Evolutionary conservation across 192 early-diverging fungal species (phyloP).

Genomic region (Fimicolochytrium jonesii): DNA sequence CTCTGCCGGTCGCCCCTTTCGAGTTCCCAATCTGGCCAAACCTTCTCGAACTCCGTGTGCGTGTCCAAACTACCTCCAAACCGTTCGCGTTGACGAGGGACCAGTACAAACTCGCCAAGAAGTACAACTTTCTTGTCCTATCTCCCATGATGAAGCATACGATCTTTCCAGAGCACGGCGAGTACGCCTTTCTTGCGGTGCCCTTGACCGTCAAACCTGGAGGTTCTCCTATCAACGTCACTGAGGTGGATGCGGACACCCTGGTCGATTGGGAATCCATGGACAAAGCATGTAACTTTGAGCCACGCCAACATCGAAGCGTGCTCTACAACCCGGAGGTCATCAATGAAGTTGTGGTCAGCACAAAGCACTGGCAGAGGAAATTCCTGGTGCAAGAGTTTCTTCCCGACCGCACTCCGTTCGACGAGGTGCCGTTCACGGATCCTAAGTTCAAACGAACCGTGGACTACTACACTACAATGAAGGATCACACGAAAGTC

Average conservation of each 20-base stretch:
- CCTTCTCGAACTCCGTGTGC: neutral
- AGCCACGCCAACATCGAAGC: neutral
- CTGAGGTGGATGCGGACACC: neutral
- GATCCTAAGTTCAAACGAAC: constrained; percentile 21
- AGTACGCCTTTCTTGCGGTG: constrained; percentile 9
- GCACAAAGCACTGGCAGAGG: neutral
- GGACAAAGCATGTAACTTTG: neutral
- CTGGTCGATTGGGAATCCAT: constrained; percentile 18
- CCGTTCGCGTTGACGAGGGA: neutral
- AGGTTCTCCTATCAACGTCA: neutral
- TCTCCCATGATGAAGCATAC: constrained; percentile 18
- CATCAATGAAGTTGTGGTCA: neutral
- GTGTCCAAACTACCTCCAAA: constrained; percentile 5
- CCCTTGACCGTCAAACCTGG: neutral
- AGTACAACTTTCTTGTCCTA: constrained; percentile 6
- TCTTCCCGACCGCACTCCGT: constrained; percentile 3
- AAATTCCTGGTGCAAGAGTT: constrained; percentile 16
- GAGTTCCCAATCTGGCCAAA: constrained; percentile 20
- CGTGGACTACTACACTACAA: constrained; percentile 12
- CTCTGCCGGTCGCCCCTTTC: constrained; percentile 2
- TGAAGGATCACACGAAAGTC: constrained; percentile 1
- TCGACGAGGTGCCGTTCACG: constrained; percentile 20
- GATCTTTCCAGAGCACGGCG: neutral
- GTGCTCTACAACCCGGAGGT: neutral
- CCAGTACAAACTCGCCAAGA: constrained; percentile 2